Percentiles rank a stretch among this genome's conserved stretches.
Conservation (phyloP, 208 protist genomes). For the Crithidia sp. region DNA sequence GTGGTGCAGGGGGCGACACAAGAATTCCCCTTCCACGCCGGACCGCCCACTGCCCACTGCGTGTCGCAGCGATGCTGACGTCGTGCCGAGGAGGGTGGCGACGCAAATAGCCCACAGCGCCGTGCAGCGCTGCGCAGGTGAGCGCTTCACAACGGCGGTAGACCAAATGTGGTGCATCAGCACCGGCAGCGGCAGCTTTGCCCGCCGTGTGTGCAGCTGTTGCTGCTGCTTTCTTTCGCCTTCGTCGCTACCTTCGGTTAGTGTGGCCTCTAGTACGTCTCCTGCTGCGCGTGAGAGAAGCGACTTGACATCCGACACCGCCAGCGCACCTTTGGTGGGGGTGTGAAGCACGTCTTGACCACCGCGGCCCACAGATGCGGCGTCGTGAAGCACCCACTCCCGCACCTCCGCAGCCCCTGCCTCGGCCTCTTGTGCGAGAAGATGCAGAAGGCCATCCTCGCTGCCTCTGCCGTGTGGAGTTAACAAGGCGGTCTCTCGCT, state of each 20-base stretch:
- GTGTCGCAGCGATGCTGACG: background rate
- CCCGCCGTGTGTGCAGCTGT: too few species aligned
- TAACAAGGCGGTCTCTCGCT: background rate
- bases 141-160: conserved; percentile 3
- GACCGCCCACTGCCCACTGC: background rate
- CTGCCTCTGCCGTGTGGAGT: too few species aligned
- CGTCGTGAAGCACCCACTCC: conserved; percentile 8
- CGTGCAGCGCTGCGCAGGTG: conserved; percentile 12
- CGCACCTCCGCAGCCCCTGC: conserved; percentile 6
- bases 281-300: conserved; percentile 11
- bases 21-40: background rate
- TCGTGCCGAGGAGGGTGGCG: conserved; percentile 22
- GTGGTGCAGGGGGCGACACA: conserved; percentile 16
- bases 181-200: conserved; percentile 17
- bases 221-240: too few species aligned
- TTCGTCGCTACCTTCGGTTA: background rate
- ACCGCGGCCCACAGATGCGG: background rate
- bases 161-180: conserved; percentile 29
- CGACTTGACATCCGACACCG: conserved; percentile 27
- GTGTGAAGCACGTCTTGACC: too few species aligned
- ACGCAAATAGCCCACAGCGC: conserved; percentile 30
- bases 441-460: background rate
- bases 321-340: too few species aligned
- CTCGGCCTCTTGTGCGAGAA: conserved; percentile 3
- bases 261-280: background rate